These are phyloP conservation scores for Hyphodiscus sp. DNA, from an alignment of 2,329 filamentous ascomycete genomes.

Conservation along the genomic window DNA sequence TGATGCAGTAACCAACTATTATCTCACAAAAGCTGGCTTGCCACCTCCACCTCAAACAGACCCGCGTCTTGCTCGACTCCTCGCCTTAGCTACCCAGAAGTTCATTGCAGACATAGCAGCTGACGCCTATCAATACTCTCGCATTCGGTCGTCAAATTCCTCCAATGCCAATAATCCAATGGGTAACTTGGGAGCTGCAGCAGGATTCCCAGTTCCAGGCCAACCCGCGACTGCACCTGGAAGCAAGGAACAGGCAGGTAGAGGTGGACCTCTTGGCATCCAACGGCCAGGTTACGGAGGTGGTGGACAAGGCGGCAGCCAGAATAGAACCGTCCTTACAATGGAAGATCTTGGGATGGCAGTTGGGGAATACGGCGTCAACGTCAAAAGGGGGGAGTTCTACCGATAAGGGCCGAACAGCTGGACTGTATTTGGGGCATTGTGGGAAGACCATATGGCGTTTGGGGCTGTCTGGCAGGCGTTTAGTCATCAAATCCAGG, in stretches of 20 bases:
- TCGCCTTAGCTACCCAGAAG: constrained; percentile 97
- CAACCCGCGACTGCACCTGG: constrained; percentile 52
- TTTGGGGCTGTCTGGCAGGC: constrained; percentile 4
- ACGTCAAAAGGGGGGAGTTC: constrained; percentile 95
- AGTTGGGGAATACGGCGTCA: constrained; percentile 94
- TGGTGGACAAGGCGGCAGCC: constrained; percentile 79
- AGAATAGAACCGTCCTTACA: constrained; percentile 89
- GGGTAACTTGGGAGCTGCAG: constrained; percentile 73
- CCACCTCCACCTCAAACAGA: constrained; percentile 89
- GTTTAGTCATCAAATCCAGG: neutral
- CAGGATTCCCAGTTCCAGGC: constrained; percentile 60
- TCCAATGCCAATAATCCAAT: constrained; percentile 84
- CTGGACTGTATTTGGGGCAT: neutral
- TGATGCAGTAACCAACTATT: constrained; percentile 95
- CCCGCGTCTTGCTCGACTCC: constrained; percentile 80
- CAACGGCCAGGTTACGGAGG: constrained; percentile 78
- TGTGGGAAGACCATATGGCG: constrained; percentile 8
- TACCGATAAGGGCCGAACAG: constrained; percentile 55
- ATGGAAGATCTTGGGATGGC: constrained; percentile 99
- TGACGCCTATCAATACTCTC: constrained; percentile 95
- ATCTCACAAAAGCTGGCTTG: constrained; percentile 91
- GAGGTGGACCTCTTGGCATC: constrained; percentile 40
- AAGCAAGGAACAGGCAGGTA: constrained; percentile 48
- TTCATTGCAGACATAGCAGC: constrained; percentile 97
- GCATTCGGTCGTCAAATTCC: constrained; percentile 88